These are phyloP conservation scores for Globisporangium nunn DNA, from an alignment of 352 stramenopile species.

Conservation along the genomic window DNA sequence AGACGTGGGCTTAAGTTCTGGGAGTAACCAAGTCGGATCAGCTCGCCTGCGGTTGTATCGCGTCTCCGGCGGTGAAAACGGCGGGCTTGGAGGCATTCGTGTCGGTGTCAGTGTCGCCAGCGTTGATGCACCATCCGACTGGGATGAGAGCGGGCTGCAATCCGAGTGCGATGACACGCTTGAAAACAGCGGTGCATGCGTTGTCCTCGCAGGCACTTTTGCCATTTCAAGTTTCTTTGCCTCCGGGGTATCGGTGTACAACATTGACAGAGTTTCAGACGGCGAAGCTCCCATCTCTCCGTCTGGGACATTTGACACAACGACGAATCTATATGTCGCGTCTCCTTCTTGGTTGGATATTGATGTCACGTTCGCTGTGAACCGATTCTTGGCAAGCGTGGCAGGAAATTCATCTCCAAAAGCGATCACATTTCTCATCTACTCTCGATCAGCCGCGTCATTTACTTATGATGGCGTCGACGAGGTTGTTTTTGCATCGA, in stretches of 20 bases:
- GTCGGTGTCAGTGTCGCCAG: conserved; percentile 33
- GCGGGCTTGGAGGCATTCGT: conserved; percentile 42
- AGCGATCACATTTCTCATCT: conserved; percentile 49
- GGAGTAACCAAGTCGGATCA: conserved; percentile 45
- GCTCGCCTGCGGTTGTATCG: conserved; percentile 50
- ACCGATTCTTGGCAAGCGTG: conserved; percentile 31
- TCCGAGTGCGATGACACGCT: conserved; percentile 5
- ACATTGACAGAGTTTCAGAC: conserved; percentile 13
- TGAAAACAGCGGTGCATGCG: conserved; percentile 16
- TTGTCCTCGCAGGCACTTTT: conserved; percentile 13
- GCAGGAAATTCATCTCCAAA: conserved; percentile 11
- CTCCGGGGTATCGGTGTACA: conserved; percentile 17
- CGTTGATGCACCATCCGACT: conserved; percentile 15
- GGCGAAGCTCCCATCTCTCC: conserved; percentile 28
- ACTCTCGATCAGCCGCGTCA: conserved; percentile 26
- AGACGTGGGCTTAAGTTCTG: conserved; percentile 20
- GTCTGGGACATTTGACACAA: conserved; percentile 24
- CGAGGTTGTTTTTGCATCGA: conserved; percentile 53
- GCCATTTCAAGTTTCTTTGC: conserved; percentile 30
- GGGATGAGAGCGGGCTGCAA: conserved; percentile 30
- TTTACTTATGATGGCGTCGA: conserved; percentile 50
- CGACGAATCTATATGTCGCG: conserved; percentile 28
- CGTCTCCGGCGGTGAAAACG: conserved; percentile 52
- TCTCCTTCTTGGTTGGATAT: conserved; percentile 53
- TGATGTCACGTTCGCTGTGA: conserved; percentile 56